Evolutionary conservation across 1,139 yeast genomes (phyloP).

Genomic region (Zygosaccharomyces sapae): DNA sequence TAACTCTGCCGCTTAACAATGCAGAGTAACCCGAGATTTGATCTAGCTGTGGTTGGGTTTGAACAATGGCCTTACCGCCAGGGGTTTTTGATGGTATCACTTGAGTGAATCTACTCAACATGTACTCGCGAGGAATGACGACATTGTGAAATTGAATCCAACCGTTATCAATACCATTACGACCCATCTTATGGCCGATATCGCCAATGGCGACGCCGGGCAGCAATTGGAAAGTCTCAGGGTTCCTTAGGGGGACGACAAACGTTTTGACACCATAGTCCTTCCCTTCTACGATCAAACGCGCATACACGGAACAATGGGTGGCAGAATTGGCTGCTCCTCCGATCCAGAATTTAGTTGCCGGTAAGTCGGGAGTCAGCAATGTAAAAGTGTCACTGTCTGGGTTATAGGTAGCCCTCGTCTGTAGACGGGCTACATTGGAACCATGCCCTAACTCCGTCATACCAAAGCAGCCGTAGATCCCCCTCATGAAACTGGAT

Average conservation of each 20-base stretch:
- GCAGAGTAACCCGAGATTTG: conserved; percentile 81
- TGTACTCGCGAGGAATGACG: conserved; percentile 73
- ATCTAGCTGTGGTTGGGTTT: conserved; percentile 67
- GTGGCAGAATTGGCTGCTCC: conserved; percentile 95
- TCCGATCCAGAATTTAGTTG: conserved; percentile 98
- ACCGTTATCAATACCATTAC: conserved; percentile 78
- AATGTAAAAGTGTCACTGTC: conserved; percentile 63
- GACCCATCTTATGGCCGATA: conserved; percentile 91
- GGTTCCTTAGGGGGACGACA: conserved; percentile 82
- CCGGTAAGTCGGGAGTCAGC: conserved; percentile 84
- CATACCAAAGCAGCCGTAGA: conserved; percentile 92
- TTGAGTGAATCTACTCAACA: conserved; percentile 77
- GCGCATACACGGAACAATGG: conserved; percentile 75
- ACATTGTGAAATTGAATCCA: conserved; percentile 89
- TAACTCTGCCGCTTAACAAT: conserved; percentile 80
- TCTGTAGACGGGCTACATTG: conserved; percentile 86
- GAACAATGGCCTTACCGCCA: conserved; percentile 55
- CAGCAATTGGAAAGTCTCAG: conserved; percentile 55
- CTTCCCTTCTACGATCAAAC: conserved; percentile 73
- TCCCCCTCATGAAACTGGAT: conserved; percentile 56
- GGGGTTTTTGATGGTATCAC: conserved; percentile 45
- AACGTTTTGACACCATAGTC: conserved; percentile 90
- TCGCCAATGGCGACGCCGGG: conserved; percentile 87
- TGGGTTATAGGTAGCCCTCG: conserved; percentile 79
- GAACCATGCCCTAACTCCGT: conserved; percentile 94